Base-by-base conservation (phyloP, 345 rosid genomes). In the Garcia nutans region DNA sequence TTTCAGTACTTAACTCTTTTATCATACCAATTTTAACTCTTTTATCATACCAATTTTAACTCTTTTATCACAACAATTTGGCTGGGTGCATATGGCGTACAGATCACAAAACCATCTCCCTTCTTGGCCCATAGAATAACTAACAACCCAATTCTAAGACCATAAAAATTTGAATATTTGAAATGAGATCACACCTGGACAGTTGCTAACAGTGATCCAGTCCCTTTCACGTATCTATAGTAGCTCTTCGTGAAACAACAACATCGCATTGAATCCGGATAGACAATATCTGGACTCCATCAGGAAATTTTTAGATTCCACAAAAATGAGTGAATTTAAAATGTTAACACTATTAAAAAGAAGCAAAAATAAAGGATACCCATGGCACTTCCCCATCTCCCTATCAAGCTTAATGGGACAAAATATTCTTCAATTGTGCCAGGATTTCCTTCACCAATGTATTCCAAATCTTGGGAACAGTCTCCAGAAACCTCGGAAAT, bases 241-340 rank as follows among this genome's bases (percentile, higher is more conserved):
- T 95, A 95, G 76, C 97, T 95, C 89, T 95, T 93, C 6, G 98
- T 95, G 83, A 95, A 95, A 83, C 99, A 95, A 77, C 99, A 95
- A 12, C 99, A 95, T 63, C 96, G 84, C 80, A 83, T 89, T 12
- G 99, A 95, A 86, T 92, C 97, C 0, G 97, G 87, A 86, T 91
- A 91, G n/a, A 95, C 98, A 81, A 93, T 82, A 76, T 91, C 96
- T 91, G 76, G 65, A 73, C 68, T 73, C 59, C 23, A 64, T 82
- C 56, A 83, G 80, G 86, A 78, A 17, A 22, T 10, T 3, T 59
- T 33, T 31, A n/a, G 12, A 44, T 50, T n/a, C 10, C 68, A 63
- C 50, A 20, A 57, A 28, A 70, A 17, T 72, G 56, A 33, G 26
- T 42, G 9, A 60, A 6, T 71, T 26, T 76, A 69, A 55, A 72